Evolutionary conservation across 2,329 filamentous ascomycete genomes (phyloP).

Genomic region (Neonectria sp.): DNA sequence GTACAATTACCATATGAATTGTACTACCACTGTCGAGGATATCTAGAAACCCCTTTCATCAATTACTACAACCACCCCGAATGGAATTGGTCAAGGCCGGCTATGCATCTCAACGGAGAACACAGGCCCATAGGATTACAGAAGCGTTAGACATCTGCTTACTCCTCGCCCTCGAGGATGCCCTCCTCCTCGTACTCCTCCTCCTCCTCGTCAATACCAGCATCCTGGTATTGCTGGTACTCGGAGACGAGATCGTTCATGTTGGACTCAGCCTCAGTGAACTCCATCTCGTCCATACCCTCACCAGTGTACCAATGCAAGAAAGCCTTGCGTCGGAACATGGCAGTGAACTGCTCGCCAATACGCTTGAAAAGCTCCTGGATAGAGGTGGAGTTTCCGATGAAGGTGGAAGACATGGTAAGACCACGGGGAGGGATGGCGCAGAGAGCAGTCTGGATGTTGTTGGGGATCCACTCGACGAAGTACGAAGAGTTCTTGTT

Average conservation of each 20-base stretch:
- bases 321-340: conserved; percentile 99
- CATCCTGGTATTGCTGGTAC: conserved; percentile 99
- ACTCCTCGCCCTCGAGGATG: conserved; percentile 77
- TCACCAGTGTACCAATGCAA: conserved; percentile 99
- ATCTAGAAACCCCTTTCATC: conserved; percentile 56
- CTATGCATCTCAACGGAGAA: conserved; percentile 33
- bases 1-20: conserved; percentile 51
- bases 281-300: conserved; percentile 99
- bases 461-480: conserved; percentile 99
- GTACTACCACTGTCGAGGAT: conserved; percentile 56
- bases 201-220: conserved; percentile 94
- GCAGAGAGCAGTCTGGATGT: conserved; percentile 99
- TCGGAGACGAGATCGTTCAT: conserved; percentile 99
- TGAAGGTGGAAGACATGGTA: conserved; percentile 99
- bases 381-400: conserved; percentile 99
- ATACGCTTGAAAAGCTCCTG: conserved; percentile 99
- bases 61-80: conserved; percentile 52
- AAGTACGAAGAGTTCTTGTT: conserved; percentile 99
- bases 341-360: conserved; percentile 99
- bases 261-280: conserved; percentile 99
- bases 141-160: conserved; percentile 33
- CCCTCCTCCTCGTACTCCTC: conserved; percentile 91
- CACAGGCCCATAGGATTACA: conserved; percentile 17
- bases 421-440: conserved; percentile 97
- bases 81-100: conserved; percentile 50